phyloP scores from a whole-genome alignment of 2,329 filamentous ascomycete species.

The Penicillium capsulatum region DNA sequence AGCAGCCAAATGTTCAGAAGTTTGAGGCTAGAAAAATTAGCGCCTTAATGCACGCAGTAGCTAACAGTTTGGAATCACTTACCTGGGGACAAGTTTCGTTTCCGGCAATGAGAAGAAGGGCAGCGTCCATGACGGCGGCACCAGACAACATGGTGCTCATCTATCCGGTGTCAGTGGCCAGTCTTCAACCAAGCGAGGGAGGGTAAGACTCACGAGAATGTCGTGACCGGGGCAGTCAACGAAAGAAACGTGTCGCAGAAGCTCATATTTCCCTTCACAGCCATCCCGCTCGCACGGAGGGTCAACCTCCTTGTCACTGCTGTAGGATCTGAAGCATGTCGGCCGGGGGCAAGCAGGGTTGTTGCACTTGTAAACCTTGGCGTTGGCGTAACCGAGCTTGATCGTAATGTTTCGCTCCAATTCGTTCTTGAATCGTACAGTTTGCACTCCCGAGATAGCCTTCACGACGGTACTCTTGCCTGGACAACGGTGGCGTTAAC shows the following conservation, averaged over 20 bases:
- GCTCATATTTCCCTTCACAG: constrained; percentile 78
- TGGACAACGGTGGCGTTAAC: too few species aligned
- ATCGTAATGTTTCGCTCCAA: constrained; percentile 99
- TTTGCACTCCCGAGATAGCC: constrained; percentile 98
- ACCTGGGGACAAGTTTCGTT: constrained; percentile 88
- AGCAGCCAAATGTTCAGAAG: constrained; percentile 95
- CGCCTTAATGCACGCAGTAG: too few species aligned
- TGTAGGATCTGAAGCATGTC: constrained; percentile 93
- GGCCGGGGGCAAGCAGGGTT: constrained; percentile 85
- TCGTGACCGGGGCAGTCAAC: constrained; percentile 99
- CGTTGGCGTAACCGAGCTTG: constrained; percentile 98
- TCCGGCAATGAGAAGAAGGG: constrained; percentile 89
- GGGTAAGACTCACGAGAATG: constrained; percentile 62
- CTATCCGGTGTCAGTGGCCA: constrained; percentile 1
- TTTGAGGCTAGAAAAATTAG: constrained; percentile 66
- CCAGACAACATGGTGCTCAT: constrained; percentile 99
- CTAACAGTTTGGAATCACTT: too few species aligned
- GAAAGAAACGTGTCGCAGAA: constrained; percentile 86
- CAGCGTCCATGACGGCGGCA: constrained; percentile 98
- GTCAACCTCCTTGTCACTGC: constrained; percentile 98
- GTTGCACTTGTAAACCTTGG: constrained; percentile 99
- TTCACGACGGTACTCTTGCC: constrained; percentile 74
- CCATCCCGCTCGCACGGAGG: constrained; percentile 92
- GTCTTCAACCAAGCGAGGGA: background rate
- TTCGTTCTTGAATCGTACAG: constrained; percentile 99